phyloP scores from a whole-genome alignment of 2,329 filamentous ascomycete genomes.

The Sclerotinia glacialis region DNA sequence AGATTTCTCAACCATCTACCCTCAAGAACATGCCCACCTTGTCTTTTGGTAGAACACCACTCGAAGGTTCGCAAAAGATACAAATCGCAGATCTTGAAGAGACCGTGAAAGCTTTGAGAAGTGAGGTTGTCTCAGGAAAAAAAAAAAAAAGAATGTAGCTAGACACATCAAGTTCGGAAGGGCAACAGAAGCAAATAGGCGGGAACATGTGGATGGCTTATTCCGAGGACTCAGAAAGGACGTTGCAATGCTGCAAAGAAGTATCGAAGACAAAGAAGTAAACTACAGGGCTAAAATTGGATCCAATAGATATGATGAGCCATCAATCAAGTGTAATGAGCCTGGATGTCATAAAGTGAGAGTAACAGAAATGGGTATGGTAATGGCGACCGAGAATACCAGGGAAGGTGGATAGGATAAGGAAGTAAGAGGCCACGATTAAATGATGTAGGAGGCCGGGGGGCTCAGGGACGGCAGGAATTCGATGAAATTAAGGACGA shows the following conservation, averaged over 20 bases:
- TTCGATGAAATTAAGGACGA: no score
- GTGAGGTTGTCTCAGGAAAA: background rate
- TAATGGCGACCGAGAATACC: no score
- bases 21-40: no score
- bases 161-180: background rate
- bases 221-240: constrained; percentile 1
- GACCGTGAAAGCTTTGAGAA: background rate
- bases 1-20: background rate
- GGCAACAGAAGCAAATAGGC: background rate
- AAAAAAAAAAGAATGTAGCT: background rate
- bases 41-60: no score
- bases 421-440: no score
- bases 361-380: background rate
- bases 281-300: background rate
- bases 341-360: background rate
- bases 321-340: background rate
- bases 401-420: no score
- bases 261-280: no score
- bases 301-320: background rate
- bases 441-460: no score
- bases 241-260: background rate
- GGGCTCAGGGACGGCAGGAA: no score
- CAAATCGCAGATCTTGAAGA: background rate
- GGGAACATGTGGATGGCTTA: background rate
- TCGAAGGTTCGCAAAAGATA: background rate